A percentile compares a stretch with the other conserved stretches of the same genome.
phyloP scores from a whole-genome alignment of 2,329 filamentous ascomycete genomes.

The Geosmithia morbida region DNA sequence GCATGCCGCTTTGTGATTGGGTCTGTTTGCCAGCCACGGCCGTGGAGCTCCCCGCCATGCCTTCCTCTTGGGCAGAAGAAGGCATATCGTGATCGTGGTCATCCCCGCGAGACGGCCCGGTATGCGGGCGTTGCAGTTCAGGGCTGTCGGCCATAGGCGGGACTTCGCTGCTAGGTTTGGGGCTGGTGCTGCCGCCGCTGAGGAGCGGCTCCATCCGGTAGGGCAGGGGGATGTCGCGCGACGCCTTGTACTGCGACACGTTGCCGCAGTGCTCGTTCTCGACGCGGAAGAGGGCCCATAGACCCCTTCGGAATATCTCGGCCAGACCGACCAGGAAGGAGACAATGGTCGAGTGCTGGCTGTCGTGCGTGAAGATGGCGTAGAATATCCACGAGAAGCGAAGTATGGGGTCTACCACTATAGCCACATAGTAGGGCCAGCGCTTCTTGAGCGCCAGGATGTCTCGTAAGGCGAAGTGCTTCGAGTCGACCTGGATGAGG shows the following conservation, averaged over 20 bases:
- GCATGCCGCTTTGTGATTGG: conserved; percentile 5
- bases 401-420: conserved; percentile 69
- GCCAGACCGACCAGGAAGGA: conserved; percentile 67
- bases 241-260: conserved; percentile 79
- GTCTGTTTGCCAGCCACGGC: conserved; percentile 4
- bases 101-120: conserved; percentile 2
- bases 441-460: conserved; percentile 63
- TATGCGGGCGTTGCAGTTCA: conserved; percentile 5
- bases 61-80: not conserved
- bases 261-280: conserved; percentile 97
- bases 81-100: not conserved
- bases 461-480: conserved; percentile 56
- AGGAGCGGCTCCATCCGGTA: conserved; percentile 42
- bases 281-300: conserved; percentile 88
- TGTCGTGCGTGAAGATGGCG: conserved; percentile 63
- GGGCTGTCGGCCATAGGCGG: not conserved
- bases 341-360: conserved; percentile 70
- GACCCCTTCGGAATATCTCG: conserved; percentile 70
- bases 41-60: conserved; percentile 8
- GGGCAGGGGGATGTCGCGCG: conserved; percentile 72
- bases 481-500: conserved; percentile 63
- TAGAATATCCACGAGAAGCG: conserved; percentile 95
- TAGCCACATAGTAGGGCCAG: conserved; percentile 79
- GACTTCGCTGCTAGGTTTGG: too few species aligned
- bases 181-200: not conserved